phyloP scores from a whole-genome alignment of 768 basidiomycete species.

The Xerocomellus intermedius region DNA sequence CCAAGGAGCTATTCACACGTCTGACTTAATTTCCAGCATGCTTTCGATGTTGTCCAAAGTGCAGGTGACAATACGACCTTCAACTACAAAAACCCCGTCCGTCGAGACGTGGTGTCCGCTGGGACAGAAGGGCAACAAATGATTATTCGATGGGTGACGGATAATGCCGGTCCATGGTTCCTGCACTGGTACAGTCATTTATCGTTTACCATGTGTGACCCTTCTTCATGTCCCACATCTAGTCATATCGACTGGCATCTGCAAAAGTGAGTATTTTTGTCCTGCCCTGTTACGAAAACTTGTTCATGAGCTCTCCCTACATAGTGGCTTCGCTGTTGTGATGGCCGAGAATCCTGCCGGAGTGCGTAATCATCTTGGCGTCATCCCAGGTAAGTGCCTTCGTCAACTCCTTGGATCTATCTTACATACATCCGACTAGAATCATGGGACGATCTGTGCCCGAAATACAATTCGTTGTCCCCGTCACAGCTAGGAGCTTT shows the following conservation, averaged over 20 bases:
- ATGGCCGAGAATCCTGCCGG: conserved; percentile 26
- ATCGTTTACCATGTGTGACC: not conserved
- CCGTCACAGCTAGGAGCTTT: conserved; percentile 22
- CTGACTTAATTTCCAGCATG: conserved; percentile 26
- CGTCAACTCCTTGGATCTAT: not conserved
- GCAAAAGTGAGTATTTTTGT: conserved; percentile 13
- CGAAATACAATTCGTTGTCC: conserved; percentile 17
- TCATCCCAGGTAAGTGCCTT: conserved; percentile 13
- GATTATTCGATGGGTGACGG: conserved; percentile 55
- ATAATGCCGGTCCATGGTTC: conserved; percentile 63
- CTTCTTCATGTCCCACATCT: not conserved
- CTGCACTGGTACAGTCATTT: conserved; percentile 35
- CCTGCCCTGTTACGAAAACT: not conserved
- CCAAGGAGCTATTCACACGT: not conserved
- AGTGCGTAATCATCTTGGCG: conserved; percentile 8
- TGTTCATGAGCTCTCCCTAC: not conserved
- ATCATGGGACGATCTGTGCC: conserved; percentile 28
- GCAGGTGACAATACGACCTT: conserved; percentile 19
- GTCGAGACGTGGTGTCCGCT: conserved; percentile 30
- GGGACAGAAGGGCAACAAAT: conserved; percentile 39
- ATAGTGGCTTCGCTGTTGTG: conserved; percentile 29
- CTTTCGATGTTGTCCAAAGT: conserved; percentile 36
- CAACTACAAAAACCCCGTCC: conserved; percentile 39
- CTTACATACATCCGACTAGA: conserved; percentile 6
- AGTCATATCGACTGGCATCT: conserved; percentile 34